phyloP scores from a whole-genome alignment of 2,329 filamentous ascomycete genomes.

The Myotisia sp. region DNA sequence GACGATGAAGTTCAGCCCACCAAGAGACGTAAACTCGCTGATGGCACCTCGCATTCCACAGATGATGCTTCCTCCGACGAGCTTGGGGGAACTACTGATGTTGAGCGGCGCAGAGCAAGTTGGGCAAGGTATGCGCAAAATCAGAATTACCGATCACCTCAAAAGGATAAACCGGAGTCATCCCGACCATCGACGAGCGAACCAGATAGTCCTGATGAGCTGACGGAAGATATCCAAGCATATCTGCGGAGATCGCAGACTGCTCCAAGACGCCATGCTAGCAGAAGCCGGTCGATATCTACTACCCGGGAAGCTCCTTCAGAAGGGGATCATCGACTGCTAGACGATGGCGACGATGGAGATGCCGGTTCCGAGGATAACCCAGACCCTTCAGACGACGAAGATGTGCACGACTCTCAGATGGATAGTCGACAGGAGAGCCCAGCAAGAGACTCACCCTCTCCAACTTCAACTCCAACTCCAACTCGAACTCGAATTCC shows the following conservation, averaged over 20 bases:
- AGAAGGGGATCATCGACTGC: conserved; percentile 7
- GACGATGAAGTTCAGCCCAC: conserved; percentile 13
- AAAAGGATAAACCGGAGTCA: conserved; percentile 4
- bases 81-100: conserved; percentile 24
- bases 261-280: conserved; percentile 9
- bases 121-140: conserved; percentile 15
- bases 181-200: conserved; percentile 12
- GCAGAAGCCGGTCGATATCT: conserved; percentile 3
- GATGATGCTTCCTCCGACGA: conserved; percentile 26
- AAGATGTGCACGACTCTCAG: conserved; percentile 13
- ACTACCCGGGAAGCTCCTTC: background rate
- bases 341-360: conserved; percentile 2
- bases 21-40: conserved; percentile 23
- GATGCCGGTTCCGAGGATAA: conserved; percentile 3
- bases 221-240: conserved; percentile 24
- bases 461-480: conserved; percentile 25
- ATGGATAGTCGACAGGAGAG: background rate
- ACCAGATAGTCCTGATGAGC: conserved; percentile 35
- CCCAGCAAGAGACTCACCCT: conserved; percentile 13
- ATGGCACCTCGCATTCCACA: conserved; percentile 16
- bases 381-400: conserved; percentile 11
- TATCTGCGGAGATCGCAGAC: conserved; percentile 19
- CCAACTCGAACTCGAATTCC: too few species aligned
- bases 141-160: conserved; percentile 7
- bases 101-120: conserved; percentile 23